Base-by-base conservation (phyloP, 345 rosid species). In the Citrus unshiu region DNA sequence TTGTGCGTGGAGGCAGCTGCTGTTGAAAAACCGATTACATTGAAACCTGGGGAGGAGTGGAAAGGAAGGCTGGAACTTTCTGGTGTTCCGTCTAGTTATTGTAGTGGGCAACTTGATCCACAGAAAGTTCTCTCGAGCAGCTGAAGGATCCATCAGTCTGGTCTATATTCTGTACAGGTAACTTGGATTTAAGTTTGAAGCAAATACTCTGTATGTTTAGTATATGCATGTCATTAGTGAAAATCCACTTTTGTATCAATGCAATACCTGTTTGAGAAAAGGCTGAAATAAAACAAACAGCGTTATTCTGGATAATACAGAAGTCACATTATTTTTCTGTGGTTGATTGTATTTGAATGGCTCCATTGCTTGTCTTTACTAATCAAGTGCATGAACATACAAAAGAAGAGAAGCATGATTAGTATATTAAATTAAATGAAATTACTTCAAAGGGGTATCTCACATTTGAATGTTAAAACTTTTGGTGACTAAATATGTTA, bases 101-200 rank as follows among this genome's bases (percentile, higher is more conserved):
- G 97, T 73, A 94, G 99, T 65, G 97, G 99, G 43, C 98, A 94
- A 78, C 98, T 96, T 79, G 98, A 96, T 81, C 98, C 99, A n/a
- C 84, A 81, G 85, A 91, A 77, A 85, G 97, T 90, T 79, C 91
- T 93, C 30, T 85, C 77, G 37, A 78, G 90, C 83, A 82, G 88
- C 87, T 88, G 74, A 86, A 81, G 34, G 81, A 72, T 71, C 54
- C 68, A 39, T 68, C 51, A 29, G 29, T 3, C 56, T 54, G 70
- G 46, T 76, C 80, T 68, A 61, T 75, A 65, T 43, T 65, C 40
- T 85, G 88, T 87, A 87, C 85, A 81, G 88, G 87, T 87, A 80
- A 59, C 62, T 63, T 75, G 70, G 80, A 60, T 78, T 73, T 66
- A 67, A 64, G 57, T 80, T 68, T 10, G 68, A 67, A 60, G 21